Base-by-base conservation (phyloP, 2,329 filamentous ascomycete species). In the Exophiala bonariae region DNA sequence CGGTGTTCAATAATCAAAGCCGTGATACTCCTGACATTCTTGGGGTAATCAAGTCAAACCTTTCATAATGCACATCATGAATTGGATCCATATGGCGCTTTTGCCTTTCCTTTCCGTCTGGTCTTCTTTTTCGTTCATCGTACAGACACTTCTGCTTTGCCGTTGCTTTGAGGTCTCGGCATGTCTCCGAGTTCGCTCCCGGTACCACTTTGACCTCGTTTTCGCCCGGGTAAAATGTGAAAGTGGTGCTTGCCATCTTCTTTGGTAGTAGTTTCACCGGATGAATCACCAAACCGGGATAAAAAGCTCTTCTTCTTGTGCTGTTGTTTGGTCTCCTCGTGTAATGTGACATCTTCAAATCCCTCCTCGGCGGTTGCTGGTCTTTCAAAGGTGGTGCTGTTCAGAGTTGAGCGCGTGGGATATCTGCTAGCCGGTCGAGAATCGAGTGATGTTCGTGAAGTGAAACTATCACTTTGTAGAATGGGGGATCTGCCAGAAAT, bases 331-430 rank as follows among this genome's bases (percentile, higher is more conserved):
- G 78, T 72, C 30, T 93, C 89, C 56, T 96, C 91, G 49, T 84
- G 82, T 36, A 97, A 73, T 3, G 89, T 89, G 7, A 97, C 88
- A 42, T 97, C 92, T 65, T 96, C 92, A 59, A 97, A 96, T 11
- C 75, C 76, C 20, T 55, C 49, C 14, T 57, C 50, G 37, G 45
- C 36, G 22, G 83, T 86, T n/a, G 81, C 76, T 44, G 83, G 77
- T 61, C 72, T 73, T 45, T 81, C 78, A 57, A 83, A 80, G 41
- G 75, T 76, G 47, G 74, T 76, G 52, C 80, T 74, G 47, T 77
- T 74, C 43, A 85, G 66, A 6, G 82, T 77, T 7, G 83, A 80
- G 51, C 85, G 77, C 14, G 83, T 81, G 34, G 81, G 73, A 35
- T 52, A 54, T 48, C 84, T 78, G 47, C 79, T 74, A 63, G 80